Evolutionary conservation across 1,139 yeast genomes (phyloP).

Genomic region (Arxiozyma heterogenica): DNA sequence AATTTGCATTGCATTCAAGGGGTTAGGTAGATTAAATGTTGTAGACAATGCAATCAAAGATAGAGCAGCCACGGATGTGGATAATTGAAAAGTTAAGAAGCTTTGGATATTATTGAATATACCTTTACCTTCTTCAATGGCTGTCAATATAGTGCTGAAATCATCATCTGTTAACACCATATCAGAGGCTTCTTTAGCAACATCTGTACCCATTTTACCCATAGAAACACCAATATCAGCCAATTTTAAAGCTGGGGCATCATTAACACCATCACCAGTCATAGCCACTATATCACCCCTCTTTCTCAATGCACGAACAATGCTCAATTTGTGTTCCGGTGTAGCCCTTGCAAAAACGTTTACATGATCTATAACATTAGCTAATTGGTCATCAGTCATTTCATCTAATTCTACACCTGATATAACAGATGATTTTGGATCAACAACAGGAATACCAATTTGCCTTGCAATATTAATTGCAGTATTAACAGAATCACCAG

Average conservation of each 20-base stretch:
- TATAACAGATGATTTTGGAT: constrained; percentile 54
- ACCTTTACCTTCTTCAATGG: constrained; percentile 95
- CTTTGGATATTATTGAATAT: constrained; percentile 90
- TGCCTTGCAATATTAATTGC: constrained; percentile 83
- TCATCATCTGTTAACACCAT: constrained; percentile 97
- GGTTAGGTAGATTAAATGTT: constrained; percentile 79
- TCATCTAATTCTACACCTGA: constrained; percentile 75
- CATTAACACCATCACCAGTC: constrained; percentile 99
- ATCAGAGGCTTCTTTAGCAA: constrained; percentile 96
- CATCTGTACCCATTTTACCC: constrained; percentile 97
- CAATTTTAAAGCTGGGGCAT: constrained; percentile 91
- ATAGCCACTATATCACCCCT: constrained; percentile 95
- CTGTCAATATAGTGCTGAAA: constrained; percentile 82
- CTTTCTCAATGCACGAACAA: constrained; percentile 82
- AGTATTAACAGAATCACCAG: constrained; percentile 94
- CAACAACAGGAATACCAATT: constrained; percentile 79
- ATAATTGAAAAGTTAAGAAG: constrained; percentile 85
- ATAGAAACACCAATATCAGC: constrained; percentile 97
- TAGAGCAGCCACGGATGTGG: constrained; percentile 92
- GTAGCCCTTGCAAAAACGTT: constrained; percentile 94
- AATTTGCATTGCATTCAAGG: constrained; percentile 97
- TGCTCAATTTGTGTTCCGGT: constrained; percentile 89
- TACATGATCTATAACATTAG: constrained; percentile 68
- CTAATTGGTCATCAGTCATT: constrained; percentile 58
- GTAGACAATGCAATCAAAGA: constrained; percentile 83